phyloP scores from a whole-genome alignment of 768 basidiomycete species.

The Agrocybe pediades region DNA sequence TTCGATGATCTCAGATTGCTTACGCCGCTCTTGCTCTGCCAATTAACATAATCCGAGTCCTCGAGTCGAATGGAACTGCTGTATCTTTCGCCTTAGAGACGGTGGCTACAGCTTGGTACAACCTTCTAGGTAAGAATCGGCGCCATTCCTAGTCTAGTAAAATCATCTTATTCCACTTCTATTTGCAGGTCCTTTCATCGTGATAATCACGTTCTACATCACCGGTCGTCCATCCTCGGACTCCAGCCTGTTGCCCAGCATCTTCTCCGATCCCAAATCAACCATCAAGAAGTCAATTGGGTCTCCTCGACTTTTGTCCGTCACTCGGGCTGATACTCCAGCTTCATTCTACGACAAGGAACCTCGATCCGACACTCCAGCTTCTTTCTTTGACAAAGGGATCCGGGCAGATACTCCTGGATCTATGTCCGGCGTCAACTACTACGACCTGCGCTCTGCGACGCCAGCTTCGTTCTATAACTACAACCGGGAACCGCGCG shows the following conservation, averaged over 20 bases:
- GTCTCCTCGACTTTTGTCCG: neutral
- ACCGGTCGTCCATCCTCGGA: constrained; percentile 3
- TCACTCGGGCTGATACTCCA: neutral
- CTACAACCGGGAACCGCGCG: neutral
- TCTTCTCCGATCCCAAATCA: constrained; percentile 1
- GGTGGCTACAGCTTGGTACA: constrained; percentile 26
- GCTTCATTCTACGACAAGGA: neutral
- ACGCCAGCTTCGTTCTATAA: neutral
- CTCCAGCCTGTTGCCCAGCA: neutral
- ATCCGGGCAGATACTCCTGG: neutral
- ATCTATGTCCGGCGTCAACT: neutral
- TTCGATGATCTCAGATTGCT: constrained; percentile 17
- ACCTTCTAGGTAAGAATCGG: constrained; percentile 26
- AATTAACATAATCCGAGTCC: constrained; percentile 29
- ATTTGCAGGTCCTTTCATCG: constrained; percentile 16
- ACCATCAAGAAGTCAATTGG: neutral
- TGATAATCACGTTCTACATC: constrained; percentile 16
- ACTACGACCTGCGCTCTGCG: neutral
- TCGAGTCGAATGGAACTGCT: constrained; percentile 22
- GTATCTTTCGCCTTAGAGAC: constrained; percentile 26
- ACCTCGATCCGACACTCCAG: neutral
- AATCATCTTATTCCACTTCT: neutral
- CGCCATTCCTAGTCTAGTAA: neutral
- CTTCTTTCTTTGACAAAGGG: neutral
- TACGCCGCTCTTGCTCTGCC: constrained; percentile 30